Conservation (phyloP, 805 yeast species). For the Vanderwaltozyma tropicalis region DNA sequence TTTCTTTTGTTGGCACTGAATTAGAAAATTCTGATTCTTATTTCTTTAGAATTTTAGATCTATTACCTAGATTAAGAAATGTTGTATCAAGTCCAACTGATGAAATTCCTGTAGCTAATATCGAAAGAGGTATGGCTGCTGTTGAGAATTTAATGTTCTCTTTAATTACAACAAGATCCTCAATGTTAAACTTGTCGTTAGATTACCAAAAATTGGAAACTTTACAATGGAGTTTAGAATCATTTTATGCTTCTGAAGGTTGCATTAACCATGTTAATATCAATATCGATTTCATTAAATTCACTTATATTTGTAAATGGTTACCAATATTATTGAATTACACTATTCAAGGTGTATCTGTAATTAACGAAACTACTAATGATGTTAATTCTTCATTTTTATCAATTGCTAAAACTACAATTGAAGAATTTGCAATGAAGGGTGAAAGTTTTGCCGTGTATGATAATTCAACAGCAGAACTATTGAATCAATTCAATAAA, state of each 20-base stretch:
- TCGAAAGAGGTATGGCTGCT: slow-evolving; percentile 66
- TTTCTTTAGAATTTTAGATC: slow-evolving; percentile 63
- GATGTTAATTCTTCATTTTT: slow-evolving; percentile 13
- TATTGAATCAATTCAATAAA: slow-evolving; percentile 20
- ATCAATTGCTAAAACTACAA: slow-evolving; percentile 5
- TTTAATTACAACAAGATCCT: slow-evolving; percentile 43
- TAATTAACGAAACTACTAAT: slow-evolving; percentile 2
- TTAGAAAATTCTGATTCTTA: slow-evolving; percentile 40
- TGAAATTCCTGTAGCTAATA: slow-evolving; percentile 63
- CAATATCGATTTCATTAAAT: slow-evolving; percentile 4
- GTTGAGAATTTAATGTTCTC: slow-evolving; percentile 59
- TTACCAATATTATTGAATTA: slow-evolving; percentile 29
- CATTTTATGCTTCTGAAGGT: slow-evolving; percentile 11
- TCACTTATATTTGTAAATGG: slow-evolving; percentile 19
- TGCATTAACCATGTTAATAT: slow-evolving; percentile 12
- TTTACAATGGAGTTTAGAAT: slow-evolving; percentile 16
- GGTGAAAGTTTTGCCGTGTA: slow-evolving; percentile 1
- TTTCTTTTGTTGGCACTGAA: slow-evolving; percentile 32
- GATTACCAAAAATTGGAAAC: slow-evolving; percentile 12
- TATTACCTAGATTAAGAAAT: slow-evolving; percentile 69
- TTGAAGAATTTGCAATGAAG: not conserved
- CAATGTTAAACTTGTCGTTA: slow-evolving; percentile 29
- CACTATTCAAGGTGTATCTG: slow-evolving; percentile 16
- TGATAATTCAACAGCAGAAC: slow-evolving; percentile 6
- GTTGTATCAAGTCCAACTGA: slow-evolving; percentile 50